Percentiles rank a stretch among this genome's conserved stretches.
These are phyloP conservation scores for Solanum clarkiae DNA, from an alignment of 257 asterid species.

Conservation along the genomic window DNA sequence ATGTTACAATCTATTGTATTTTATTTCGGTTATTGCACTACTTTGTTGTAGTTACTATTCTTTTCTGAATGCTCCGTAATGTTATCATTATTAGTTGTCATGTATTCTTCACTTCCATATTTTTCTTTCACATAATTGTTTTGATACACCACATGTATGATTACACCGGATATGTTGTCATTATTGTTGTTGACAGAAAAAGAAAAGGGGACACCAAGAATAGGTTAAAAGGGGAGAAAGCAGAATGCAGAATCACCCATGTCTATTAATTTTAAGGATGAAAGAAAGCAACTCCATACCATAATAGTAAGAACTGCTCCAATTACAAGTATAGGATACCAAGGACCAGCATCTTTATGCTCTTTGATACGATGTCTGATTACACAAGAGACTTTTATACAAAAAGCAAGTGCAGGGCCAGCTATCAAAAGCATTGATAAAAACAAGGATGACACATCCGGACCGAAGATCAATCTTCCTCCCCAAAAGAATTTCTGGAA, in stretches of 20 bases:
- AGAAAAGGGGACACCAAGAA: neutral
- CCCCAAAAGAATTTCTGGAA: slow-evolving; percentile 75
- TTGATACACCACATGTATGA: neutral
- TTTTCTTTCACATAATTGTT: neutral
- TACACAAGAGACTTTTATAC: slow-evolving; percentile 24
- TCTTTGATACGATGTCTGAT: slow-evolving; percentile 23
- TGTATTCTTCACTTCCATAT: neutral
- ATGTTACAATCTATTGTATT: neutral
- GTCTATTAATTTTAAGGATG: neutral
- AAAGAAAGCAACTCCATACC: slow-evolving; percentile 28
- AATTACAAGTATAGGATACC: slow-evolving; percentile 53
- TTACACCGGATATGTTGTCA: neutral
- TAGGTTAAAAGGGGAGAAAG: neutral
- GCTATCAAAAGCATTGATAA: slow-evolving; percentile 42
- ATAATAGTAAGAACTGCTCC: slow-evolving; percentile 45
- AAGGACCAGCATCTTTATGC: slow-evolving; percentile 27
- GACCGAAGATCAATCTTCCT: slow-evolving; percentile 90
- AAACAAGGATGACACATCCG: slow-evolving; percentile 66
- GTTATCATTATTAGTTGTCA: neutral
- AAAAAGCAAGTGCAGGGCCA: slow-evolving; percentile 62
- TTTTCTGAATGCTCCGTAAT: neutral
- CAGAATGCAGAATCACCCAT: neutral
- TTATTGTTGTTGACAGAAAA: neutral
- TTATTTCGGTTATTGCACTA: neutral
- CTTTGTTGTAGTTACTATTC: neutral